Evolutionary conservation across 345 rosid genomes (phyloP).

Genomic region (Aquilaria malaccensis): DNA sequence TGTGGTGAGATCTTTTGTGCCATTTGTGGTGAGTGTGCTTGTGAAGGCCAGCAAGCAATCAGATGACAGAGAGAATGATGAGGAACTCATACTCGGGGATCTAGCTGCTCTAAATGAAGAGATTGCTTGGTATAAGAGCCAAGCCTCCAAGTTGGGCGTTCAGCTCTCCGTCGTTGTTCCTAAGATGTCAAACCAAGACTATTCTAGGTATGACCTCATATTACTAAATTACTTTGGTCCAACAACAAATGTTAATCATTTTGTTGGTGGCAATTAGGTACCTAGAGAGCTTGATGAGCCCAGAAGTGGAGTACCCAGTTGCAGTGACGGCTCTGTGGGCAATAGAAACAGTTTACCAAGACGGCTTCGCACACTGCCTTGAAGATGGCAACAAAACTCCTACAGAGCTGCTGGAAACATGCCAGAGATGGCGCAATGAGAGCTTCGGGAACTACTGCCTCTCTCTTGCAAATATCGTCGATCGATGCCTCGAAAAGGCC

Average conservation of each 20-base stretch:
- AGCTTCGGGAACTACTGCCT: conserved; percentile 50
- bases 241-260: too few species aligned
- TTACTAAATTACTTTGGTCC: too few species aligned
- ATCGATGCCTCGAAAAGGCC: conserved; percentile 46
- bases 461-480: conserved; percentile 40
- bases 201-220: conserved; percentile 38
- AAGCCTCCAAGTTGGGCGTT: conserved; percentile 65
- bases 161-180: conserved; percentile 41
- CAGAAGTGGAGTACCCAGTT: conserved; percentile 44
- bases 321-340: conserved; percentile 70
- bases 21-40: conserved; percentile 68
- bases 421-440: conserved; percentile 85
- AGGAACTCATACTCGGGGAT: conserved; percentile 65
- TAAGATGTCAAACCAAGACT: conserved; percentile 46
- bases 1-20: conserved; percentile 53
- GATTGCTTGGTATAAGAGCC: conserved; percentile 68
- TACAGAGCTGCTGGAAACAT: conserved; percentile 41
- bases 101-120: conserved; percentile 60
- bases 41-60: conserved; percentile 59
- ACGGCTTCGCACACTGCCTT: conserved; percentile 70
- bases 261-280: conserved; percentile 24
- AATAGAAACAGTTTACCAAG: conserved; percentile 71
- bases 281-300: conserved; percentile 49
- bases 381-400: conserved; percentile 52
- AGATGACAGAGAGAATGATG: conserved; percentile 39